These are phyloP conservation scores for Sarocladium brachiariae DNA, from an alignment of 2,329 filamentous ascomycete species.

Conservation along the genomic window DNA sequence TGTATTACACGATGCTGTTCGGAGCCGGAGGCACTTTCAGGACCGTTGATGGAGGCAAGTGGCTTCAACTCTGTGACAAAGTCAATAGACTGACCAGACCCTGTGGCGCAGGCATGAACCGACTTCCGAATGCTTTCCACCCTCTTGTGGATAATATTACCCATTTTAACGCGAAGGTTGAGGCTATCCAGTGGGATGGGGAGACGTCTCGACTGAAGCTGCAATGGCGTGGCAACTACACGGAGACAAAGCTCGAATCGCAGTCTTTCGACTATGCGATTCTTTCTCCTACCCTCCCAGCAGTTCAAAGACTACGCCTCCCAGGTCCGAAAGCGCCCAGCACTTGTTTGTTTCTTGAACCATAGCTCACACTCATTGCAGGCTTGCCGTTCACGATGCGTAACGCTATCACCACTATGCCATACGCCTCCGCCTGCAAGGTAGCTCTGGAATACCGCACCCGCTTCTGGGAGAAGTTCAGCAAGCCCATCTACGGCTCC, in stretches of 20 bases:
- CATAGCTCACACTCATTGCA: neutral
- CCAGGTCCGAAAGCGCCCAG: conserved; percentile 23
- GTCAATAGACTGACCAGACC: neutral
- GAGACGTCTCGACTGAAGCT: conserved; percentile 45
- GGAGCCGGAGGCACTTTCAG: conserved; percentile 21
- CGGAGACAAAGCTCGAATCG: conserved; percentile 23
- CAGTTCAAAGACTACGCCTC: conserved; percentile 56
- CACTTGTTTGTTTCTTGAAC: neutral
- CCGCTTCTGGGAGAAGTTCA: conserved; percentile 50
- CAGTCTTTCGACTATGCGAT: conserved; percentile 59
- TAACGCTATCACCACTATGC: conserved; percentile 40
- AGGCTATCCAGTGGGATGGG: conserved; percentile 47
- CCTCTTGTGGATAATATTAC: conserved; percentile 53
- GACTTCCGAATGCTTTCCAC: conserved; percentile 54
- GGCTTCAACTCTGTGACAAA: neutral
- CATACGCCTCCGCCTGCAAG: conserved; percentile 43
- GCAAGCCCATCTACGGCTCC: conserved; percentile 54
- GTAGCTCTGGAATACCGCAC: conserved; percentile 62
- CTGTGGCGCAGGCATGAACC: conserved; percentile 28
- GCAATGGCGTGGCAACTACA: conserved; percentile 44
- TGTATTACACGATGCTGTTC: conserved; percentile 8
- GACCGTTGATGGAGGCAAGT: conserved; percentile 51
- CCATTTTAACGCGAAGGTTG: conserved; percentile 49
- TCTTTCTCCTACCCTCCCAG: conserved; percentile 58
- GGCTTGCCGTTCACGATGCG: conserved; percentile 31